These are phyloP conservation scores for Volvox carteri DNA, from an alignment of 163 green algal species.

Conservation along the genomic window DNA sequence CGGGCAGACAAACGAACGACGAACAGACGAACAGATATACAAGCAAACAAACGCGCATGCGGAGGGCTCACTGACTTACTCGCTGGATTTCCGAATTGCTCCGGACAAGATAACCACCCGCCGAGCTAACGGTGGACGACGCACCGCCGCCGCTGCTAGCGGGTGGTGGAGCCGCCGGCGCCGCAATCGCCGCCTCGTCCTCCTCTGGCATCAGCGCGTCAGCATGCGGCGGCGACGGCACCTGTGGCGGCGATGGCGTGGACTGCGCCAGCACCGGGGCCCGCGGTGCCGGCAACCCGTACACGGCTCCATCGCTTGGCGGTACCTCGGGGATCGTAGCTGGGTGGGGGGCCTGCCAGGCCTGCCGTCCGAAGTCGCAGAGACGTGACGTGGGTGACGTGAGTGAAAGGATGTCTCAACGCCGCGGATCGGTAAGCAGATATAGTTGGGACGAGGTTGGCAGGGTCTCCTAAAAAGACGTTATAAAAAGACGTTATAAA, in stretches of 20 bases:
- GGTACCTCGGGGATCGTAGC: background rate
- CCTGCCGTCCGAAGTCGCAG: too few relatives aligned
- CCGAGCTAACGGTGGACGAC: background rate
- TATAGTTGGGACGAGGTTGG: too few relatives aligned
- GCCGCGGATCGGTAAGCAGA: background rate
- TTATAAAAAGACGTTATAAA: too few relatives aligned
- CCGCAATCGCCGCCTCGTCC: background rate
- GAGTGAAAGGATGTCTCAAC: background rate
- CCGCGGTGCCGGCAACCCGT: background rate
- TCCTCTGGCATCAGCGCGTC: background rate
- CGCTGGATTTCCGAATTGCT: constrained; percentile 66
- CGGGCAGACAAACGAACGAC: background rate
- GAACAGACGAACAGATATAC: background rate
- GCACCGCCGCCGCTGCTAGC: background rate
- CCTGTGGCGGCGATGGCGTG: background rate
- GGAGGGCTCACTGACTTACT: background rate
- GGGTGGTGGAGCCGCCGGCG: background rate
- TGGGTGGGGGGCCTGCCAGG: background rate
- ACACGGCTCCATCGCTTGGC: background rate
- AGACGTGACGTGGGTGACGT: background rate
- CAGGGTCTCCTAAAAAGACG: too few relatives aligned
- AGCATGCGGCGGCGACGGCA: too few relatives aligned
- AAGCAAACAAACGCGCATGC: background rate
- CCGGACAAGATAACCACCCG: constrained; percentile 36
- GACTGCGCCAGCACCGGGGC: background rate